Evolutionary conservation across 257 asterid genomes (phyloP).

Genomic region (Voacanga thouarsii): DNA sequence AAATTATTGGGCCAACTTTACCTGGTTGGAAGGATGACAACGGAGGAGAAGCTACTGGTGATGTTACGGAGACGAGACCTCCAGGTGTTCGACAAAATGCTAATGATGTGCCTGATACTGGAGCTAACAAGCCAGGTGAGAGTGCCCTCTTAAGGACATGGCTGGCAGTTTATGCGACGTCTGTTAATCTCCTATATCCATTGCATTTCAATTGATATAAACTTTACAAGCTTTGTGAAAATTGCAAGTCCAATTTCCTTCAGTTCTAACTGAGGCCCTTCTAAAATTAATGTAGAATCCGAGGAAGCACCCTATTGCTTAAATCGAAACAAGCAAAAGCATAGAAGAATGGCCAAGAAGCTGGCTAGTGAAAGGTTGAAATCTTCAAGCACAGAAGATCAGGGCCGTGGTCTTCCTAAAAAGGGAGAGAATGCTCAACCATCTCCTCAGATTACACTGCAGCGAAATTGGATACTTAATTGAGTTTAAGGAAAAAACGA

Average conservation of each 20-base stretch:
- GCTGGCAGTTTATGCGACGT: not conserved
- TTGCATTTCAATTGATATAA: not conserved
- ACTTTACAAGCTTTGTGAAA: not conserved
- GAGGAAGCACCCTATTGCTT: constrained; percentile 28
- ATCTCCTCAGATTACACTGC: not conserved
- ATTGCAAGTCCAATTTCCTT: not conserved
- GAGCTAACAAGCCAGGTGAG: constrained; percentile 19
- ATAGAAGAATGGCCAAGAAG: constrained; percentile 60
- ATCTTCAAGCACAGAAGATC: not conserved
- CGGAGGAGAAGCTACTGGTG: not conserved
- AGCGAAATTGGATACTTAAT: not conserved
- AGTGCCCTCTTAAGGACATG: not conserved
- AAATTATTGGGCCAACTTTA: constrained; percentile 59
- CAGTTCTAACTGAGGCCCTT: not conserved
- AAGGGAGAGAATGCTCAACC: not conserved
- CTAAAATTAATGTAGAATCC: constrained; percentile 7
- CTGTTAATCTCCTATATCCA: not conserved
- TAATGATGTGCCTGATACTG: constrained; percentile 9
- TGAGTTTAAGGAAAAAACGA: not conserved
- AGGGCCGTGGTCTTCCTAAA: not conserved
- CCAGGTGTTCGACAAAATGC: constrained; percentile 57
- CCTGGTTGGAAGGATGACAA: constrained; percentile 19
- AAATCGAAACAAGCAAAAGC: constrained; percentile 43
- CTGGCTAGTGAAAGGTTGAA: constrained; percentile 22
- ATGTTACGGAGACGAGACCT: constrained; percentile 8